phyloP scores from a whole-genome alignment of 306 rosid species.

The Lathyrus aphaca region DNA sequence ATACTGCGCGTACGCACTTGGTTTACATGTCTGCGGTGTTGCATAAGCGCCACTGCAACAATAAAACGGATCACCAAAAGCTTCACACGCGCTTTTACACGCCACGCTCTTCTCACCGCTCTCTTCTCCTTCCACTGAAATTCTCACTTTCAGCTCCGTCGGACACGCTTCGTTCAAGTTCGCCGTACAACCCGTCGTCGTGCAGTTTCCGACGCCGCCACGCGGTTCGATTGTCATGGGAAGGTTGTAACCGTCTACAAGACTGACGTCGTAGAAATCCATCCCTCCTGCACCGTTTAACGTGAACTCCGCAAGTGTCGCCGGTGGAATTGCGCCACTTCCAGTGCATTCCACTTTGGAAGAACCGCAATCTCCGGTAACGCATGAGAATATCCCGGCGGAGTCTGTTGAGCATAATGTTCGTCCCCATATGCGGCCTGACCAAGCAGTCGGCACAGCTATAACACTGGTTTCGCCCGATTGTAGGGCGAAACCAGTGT shows the following conservation, averaged over 20 bases:
- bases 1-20: conserved; percentile 56
- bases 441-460: conserved; percentile 58
- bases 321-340: conserved; percentile 54
- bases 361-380: conserved; percentile 74
- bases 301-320: conserved; percentile 70
- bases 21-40: conserved; percentile 58
- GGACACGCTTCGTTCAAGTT: conserved; percentile 71
- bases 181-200: conserved; percentile 55
- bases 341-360: conserved; percentile 56
- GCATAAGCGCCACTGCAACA: conserved; percentile 78
- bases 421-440: conserved; percentile 83
- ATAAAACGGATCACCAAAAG: conserved; percentile 65
- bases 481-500: conserved; percentile 60
- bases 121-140: conserved; percentile 7
- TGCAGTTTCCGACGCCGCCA: conserved; percentile 59
- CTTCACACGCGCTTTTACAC: conserved; percentile 83
- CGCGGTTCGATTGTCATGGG: conserved; percentile 55
- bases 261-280: conserved; percentile 80
- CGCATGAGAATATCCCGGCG: conserved; percentile 54
- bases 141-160: conserved; percentile 50
- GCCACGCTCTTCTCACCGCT: conserved; percentile 49
- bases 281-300: conserved; percentile 60
- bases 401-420: conserved; percentile 56
- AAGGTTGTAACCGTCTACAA: conserved; percentile 78
- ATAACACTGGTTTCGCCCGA: conserved; percentile 50